These are phyloP conservation scores for Triticum turgidum DNA, from an alignment of 176 grass and related monocot species.

Conservation along the genomic window DNA sequence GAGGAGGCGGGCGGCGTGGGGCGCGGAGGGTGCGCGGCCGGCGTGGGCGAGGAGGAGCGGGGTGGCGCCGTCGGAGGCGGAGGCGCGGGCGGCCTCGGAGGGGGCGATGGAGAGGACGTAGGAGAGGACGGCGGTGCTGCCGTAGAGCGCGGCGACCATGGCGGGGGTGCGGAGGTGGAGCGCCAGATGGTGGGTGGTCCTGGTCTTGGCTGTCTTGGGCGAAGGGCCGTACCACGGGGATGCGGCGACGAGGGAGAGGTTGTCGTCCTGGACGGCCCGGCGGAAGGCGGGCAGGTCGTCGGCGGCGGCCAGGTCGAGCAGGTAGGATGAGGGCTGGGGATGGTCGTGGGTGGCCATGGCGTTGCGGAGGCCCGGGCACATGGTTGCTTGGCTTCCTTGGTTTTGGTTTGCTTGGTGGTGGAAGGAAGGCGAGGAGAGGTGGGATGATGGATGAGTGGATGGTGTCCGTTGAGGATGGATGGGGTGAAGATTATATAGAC, in stretches of 20 bases:
- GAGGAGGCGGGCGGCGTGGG: constrained; percentile 34
- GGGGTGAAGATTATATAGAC: background rate
- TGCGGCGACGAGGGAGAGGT: background rate
- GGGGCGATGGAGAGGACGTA: constrained; percentile 50
- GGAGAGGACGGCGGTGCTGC: constrained; percentile 33
- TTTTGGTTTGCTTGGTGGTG: background rate
- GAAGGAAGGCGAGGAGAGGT: too few species aligned
- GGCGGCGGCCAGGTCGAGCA: constrained; percentile 58
- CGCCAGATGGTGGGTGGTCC: background rate
- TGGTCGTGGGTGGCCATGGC: background rate
- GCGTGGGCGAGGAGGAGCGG: constrained; percentile 58
- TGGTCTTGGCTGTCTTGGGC: background rate
- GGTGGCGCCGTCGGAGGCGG: constrained; percentile 55
- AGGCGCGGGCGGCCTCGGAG: constrained; percentile 42
- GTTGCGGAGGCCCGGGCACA: background rate
- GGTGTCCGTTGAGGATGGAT: background rate
- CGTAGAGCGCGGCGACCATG: constrained; percentile 68
- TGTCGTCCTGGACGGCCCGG: constrained; percentile 35
- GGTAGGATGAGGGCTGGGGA: constrained; percentile 14
- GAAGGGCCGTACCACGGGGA: constrained; percentile 58
- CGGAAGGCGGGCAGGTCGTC: constrained; percentile 53
- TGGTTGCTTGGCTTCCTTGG: background rate
- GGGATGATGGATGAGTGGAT: constrained; percentile 6
- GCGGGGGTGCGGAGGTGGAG: constrained; percentile 63
- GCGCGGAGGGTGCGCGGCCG: constrained; percentile 27